These are phyloP conservation scores for Cladosporium sp. DNA, from an alignment of 2,329 filamentous ascomycete species.

Conservation along the genomic window DNA sequence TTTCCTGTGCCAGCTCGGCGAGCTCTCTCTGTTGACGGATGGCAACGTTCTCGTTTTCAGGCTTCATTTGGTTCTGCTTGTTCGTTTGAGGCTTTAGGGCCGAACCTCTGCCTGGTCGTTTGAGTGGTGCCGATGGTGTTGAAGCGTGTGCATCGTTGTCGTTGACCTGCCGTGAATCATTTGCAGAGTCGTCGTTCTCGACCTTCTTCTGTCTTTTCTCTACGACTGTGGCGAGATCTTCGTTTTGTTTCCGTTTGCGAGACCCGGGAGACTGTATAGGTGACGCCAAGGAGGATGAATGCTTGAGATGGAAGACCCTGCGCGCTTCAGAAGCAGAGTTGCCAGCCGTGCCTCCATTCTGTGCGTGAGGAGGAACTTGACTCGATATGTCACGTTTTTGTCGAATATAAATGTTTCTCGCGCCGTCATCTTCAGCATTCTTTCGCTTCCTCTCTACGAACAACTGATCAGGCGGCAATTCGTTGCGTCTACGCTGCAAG, in stretches of 20 bases:
- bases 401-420: slow-evolving; percentile 6
- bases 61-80: neutral
- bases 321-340: slow-evolving; percentile 13
- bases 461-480: slow-evolving; percentile 25
- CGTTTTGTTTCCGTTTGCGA: slow-evolving; percentile 16
- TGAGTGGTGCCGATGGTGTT: slow-evolving; percentile 3
- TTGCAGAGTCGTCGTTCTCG: slow-evolving; percentile 5
- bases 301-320: slow-evolving; percentile 22
- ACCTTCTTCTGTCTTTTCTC: slow-evolving; percentile 21
- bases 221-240: slow-evolving; percentile 26
- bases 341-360: neutral
- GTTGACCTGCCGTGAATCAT: neutral
- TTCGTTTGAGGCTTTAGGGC: slow-evolving; percentile 13
- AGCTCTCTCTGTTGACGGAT: slow-evolving; percentile 3
- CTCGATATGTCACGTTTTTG: neutral
- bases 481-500: slow-evolving; percentile 27
- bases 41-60: neutral
- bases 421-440: slow-evolving; percentile 13
- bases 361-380: neutral
- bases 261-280: slow-evolving; percentile 15
- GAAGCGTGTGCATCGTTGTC: neutral
- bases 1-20: slow-evolving; percentile 21
- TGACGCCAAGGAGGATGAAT: slow-evolving; percentile 11
- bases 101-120: slow-evolving; percentile 23
- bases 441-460: slow-evolving; percentile 26